These are phyloP conservation scores for Podila epicladia DNA, from an alignment of 192 early-diverging fungal genomes.

Conservation along the genomic window DNA sequence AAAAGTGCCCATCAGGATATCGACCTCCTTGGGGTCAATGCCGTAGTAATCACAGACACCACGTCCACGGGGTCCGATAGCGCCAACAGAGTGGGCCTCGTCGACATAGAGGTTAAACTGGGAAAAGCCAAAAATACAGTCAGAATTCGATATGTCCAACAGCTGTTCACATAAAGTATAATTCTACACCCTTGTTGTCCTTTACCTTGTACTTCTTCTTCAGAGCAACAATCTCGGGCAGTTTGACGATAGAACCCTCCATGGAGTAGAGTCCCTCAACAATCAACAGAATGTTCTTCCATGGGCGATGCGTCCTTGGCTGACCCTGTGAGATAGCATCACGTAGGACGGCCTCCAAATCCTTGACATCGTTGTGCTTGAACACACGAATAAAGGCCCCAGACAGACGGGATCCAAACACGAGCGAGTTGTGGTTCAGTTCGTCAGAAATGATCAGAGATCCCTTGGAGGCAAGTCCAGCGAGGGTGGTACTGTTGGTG, in stretches of 20 bases:
- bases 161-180: no score
- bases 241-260: constrained; percentile 92
- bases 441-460: constrained; percentile 95
- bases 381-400: constrained; percentile 93
- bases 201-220: constrained; percentile 88
- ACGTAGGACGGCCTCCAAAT: constrained; percentile 83
- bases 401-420: constrained; percentile 91
- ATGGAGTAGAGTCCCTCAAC: constrained; percentile 98
- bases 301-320: constrained; percentile 96
- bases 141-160: background rate
- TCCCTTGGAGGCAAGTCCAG: constrained; percentile 84
- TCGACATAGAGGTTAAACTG: constrained; percentile 95
- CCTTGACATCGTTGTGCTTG: constrained; percentile 89
- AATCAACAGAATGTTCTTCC: constrained; percentile 98
- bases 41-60: constrained; percentile 97
- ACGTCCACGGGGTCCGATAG: constrained; percentile 91
- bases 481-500: constrained; percentile 94
- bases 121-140: constrained; percentile 7
- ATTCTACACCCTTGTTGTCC: no score
- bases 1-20: constrained; percentile 98
- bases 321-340: constrained; percentile 95
- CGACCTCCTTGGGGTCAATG: constrained; percentile 88
- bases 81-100: constrained; percentile 97
- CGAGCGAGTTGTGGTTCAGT: constrained; percentile 94
- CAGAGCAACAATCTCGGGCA: constrained; percentile 89